A percentile compares a stretch with the other conserved stretches of the same genome.
Evolutionary conservation across 768 basidiomycete species (phyloP).

Genomic region (Lyophyllum atratum): DNA sequence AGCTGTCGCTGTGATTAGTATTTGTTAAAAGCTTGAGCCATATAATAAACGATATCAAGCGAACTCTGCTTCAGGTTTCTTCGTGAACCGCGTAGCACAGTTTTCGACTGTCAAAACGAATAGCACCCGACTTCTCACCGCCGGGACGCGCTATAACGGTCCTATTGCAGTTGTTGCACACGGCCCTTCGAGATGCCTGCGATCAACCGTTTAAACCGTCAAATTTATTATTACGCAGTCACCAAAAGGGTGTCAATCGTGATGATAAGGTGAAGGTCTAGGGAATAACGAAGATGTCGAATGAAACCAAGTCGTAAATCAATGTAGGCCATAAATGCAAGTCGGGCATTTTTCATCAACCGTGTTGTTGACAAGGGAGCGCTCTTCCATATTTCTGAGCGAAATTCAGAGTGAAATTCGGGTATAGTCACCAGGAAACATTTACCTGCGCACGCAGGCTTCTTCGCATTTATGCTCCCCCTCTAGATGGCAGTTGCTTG

Average conservation of each 20-base stretch:
- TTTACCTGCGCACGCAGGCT: conserved; percentile 40
- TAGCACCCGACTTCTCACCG: no score
- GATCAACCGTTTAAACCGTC: neutral
- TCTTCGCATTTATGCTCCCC: conserved; percentile 35
- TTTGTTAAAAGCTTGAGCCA: no score
- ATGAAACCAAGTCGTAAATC: neutral
- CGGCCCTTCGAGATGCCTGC: neutral
- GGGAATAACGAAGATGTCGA: neutral
- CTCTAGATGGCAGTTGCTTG: conserved; percentile 37
- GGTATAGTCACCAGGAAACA: neutral
- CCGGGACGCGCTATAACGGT: no score
- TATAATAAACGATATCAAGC: no score
- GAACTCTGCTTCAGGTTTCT: no score
- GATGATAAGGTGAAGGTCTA: neutral
- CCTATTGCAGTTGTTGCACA: no score
- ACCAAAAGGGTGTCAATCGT: neutral
- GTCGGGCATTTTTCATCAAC: conserved; percentile 7
- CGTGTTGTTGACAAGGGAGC: conserved; percentile 8
- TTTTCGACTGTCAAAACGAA: no score
- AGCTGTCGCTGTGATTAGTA: no score
- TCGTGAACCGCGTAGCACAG: no score
- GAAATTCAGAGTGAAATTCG: conserved; percentile 1
- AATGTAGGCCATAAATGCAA: conserved; percentile 16
- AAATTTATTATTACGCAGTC: neutral
- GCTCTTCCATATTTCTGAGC: conserved; percentile 11